Evolutionary conservation across 371 early-diverging fungal genomes (phyloP), one percentile per base, ranked within the genome.

Genomic region (Rhizomucor miehei): DNA sequence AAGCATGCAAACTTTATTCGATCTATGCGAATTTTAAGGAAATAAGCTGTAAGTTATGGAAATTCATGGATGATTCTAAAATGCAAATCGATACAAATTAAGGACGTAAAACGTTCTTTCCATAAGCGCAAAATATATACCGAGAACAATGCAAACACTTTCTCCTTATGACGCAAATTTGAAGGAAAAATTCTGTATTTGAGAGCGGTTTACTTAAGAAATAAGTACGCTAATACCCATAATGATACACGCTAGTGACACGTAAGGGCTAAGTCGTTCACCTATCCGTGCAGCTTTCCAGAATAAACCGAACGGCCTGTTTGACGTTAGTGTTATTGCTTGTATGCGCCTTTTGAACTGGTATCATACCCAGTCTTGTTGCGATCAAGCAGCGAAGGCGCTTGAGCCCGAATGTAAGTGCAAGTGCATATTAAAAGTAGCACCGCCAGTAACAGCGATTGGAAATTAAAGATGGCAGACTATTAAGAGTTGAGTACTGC

Each of bases 281-380:
- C 93, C 91, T 79, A 95, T 87, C 59, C 94, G 80, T 25, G 94
- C 91, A 13, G 86, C 84, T 64, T 95, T 95, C 94, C 94, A 95
- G 56, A 93, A 88, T 41, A 94, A 67, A 14, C 94, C 94, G 45
- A 88, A 67, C 4, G 92, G 56, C 17, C 93, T 88, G 59, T 0
- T 43, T 1, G 3, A 21, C n/a, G 20, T 20, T 37, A 11, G 8
- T 51, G 10, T 14, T 23, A 13, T 47, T 11, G 20, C n/a, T 37
- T 8, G 6, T 19, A 25, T 41, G 14, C 6, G 19, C 12, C 41
- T 16, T 38, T 6, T 12, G 29, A 29, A 41, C 19, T 3, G 6
- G 12, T 20, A 48, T 37, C 6, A 44, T 81, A 72, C 75, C 87
- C 88, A 45, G 77, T 73, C 67, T 88, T 86, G 57, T 87, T 85